Conservation (phyloP, 345 rosid genomes). For the Dimocarpus longan region DNA sequence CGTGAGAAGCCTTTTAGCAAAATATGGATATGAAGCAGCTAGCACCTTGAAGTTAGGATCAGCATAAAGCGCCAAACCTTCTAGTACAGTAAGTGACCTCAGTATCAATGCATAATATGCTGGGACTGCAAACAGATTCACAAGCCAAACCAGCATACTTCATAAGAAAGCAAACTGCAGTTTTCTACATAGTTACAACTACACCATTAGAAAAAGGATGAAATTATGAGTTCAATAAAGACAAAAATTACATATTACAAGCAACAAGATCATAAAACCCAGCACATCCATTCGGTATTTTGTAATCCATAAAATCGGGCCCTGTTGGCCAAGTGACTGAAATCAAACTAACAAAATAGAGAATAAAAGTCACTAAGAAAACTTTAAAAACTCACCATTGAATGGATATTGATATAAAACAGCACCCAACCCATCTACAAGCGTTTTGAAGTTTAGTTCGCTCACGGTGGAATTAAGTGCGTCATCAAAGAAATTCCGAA, state of each 20-base stretch:
- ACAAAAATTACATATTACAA: neutral
- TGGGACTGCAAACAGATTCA: constrained; percentile 66
- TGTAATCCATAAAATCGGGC: neutral
- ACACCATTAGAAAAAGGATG: neutral
- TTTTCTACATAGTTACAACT: neutral
- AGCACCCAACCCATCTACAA: constrained; percentile 92
- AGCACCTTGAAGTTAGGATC: constrained; percentile 94
- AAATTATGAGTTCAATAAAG: neutral
- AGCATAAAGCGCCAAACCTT: constrained; percentile 88
- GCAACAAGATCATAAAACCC: neutral
- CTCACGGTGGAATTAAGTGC: constrained; percentile 91
- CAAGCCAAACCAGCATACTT: constrained; percentile 21
- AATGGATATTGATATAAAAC: constrained; percentile 92
- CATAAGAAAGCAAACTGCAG: neutral
- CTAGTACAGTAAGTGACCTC: constrained; percentile 96
- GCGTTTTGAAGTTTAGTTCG: constrained; percentile 86
- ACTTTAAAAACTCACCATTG: constrained; percentile 48
- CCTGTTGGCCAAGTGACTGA: neutral
- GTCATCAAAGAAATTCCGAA: constrained; percentile 84
- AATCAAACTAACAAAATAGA: neutral
- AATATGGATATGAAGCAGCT: constrained; percentile 96
- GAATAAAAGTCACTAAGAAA: neutral
- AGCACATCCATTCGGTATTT: neutral
- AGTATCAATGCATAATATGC: constrained; percentile 90
- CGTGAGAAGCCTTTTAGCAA: constrained; percentile 97